These are phyloP conservation scores for Schizophyllum commune DNA, from an alignment of 1,284 basidiomycete genomes.

Conservation along the genomic window DNA sequence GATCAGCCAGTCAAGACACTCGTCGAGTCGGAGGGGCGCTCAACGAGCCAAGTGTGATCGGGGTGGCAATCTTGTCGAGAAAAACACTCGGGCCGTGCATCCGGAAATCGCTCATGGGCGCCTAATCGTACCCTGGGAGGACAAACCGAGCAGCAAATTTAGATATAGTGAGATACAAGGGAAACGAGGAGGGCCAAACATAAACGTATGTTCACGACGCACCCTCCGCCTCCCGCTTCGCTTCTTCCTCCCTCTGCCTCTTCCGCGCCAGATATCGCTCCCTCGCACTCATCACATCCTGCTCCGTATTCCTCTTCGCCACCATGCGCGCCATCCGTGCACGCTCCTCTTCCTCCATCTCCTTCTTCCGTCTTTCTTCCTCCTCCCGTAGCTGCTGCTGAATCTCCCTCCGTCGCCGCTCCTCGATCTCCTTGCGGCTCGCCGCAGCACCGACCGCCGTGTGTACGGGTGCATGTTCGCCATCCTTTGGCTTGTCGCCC, in stretches of 20 bases:
- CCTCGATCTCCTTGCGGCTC: constrained; percentile 71
- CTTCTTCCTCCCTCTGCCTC: constrained; percentile 60
- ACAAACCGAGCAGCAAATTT: no score
- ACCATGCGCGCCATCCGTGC: constrained; percentile 50
- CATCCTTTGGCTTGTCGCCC: constrained; percentile 20
- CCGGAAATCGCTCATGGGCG: no score
- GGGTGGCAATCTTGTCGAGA: no score
- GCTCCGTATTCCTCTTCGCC: constrained; percentile 63
- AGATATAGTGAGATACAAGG: no score
- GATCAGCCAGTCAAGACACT: no score
- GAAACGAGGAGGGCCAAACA: no score
- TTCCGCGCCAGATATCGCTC: constrained; percentile 78
- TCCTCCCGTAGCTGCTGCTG: constrained; percentile 70
- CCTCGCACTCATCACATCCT: constrained; percentile 63
- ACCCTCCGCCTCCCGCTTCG: constrained; percentile 17
- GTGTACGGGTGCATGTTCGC: constrained; percentile 38
- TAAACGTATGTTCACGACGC: not conserved
- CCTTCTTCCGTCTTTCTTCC: constrained; percentile 45
- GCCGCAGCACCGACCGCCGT: constrained; percentile 79
- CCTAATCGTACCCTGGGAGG: no score
- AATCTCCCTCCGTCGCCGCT: constrained; percentile 68
- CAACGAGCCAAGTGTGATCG: no score
- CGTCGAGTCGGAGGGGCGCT: no score
- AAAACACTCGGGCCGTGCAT: no score
- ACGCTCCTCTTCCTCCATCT: constrained; percentile 52